Percentiles rank a stretch among this genome's conserved stretches.
Evolutionary conservation across 1,284 basidiomycete species (phyloP).

Genomic region (Irpex sp.): DNA sequence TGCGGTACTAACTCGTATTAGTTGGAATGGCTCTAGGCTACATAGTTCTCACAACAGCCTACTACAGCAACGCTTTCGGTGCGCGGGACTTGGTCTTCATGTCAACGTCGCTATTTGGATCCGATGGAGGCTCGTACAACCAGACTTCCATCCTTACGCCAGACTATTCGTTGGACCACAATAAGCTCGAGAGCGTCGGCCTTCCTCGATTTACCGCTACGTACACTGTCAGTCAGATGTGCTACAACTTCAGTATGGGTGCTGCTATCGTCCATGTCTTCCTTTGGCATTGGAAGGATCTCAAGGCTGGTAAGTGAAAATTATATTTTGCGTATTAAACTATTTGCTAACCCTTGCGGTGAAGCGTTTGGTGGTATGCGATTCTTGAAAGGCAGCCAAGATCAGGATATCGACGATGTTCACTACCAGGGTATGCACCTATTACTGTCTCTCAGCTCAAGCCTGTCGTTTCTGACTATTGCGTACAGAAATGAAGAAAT

Average conservation of each 20-base stretch:
- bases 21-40: slow-evolving; percentile 50
- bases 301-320: slow-evolving; percentile 25
- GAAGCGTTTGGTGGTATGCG: slow-evolving; percentile 41
- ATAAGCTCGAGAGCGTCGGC: slow-evolving; percentile 36
- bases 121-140: slow-evolving; percentile 40
- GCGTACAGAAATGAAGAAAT: slow-evolving; percentile 44
- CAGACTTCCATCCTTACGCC: slow-evolving; percentile 41
- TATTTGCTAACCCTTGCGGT: background rate
- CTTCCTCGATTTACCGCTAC: slow-evolving; percentile 49
- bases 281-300: slow-evolving; percentile 49
- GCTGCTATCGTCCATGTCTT: slow-evolving; percentile 46
- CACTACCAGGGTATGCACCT: slow-evolving; percentile 37
- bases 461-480: background rate
- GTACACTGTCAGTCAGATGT: slow-evolving; percentile 45
- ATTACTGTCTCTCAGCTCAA: background rate
- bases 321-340: background rate
- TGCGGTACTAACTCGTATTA: slow-evolving; percentile 11
- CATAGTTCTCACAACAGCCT: slow-evolving; percentile 40
- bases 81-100: slow-evolving; percentile 45
- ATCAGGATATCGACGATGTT: slow-evolving; percentile 42
- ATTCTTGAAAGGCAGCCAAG: slow-evolving; percentile 29
- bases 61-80: slow-evolving; percentile 48
- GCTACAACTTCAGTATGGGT: slow-evolving; percentile 47
- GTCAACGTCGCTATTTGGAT: slow-evolving; percentile 44
- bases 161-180: slow-evolving; percentile 37